Base-by-base conservation (phyloP, 805 yeast genomes). In the Tetrapisispora nanseiensis region DNA sequence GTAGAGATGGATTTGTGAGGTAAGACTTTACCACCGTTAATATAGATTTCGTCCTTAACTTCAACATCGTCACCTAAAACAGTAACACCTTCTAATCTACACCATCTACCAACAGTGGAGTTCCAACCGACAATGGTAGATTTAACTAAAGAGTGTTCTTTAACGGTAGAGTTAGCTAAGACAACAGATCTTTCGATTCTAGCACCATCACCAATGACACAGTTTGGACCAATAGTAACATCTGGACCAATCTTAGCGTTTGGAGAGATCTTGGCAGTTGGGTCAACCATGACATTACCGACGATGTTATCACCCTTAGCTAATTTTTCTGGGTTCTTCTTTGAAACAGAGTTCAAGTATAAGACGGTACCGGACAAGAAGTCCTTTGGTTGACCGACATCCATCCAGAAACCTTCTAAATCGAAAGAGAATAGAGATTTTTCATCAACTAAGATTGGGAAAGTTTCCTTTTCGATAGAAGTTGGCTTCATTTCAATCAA, bases 391-490 rank as follows among this genome's bases (percentile, higher is more conserved):
- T 92, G 99, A 69, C 99, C 99, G 56, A 92, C 97, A 69, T 92
- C 99, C 98, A 92, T 92, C 99, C 99, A 92, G 85, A 80, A 92
- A 54, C 98, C 97, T 75, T 92, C 97, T 63, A 92, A 79, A 69
- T 92, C 99, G 62, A 85, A 92, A 42, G 97, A 89, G 76, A 81
- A 92, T 60, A 92, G 76, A 47, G 82, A 76, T 63, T 82, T 87
- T 64, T 82, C 72, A 70, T 85, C 94, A 53, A 94, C 97, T 59
- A 92, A 78, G 59, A 74, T 71, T 60, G 99, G 99, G 96, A 92
- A 92, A 56, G 97, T 89, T 77, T 92, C 99, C 82, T 89, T 89
- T 77, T 92, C 99, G 59, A 92, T 92, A 41, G 97, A 90, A 56
- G 99, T 92, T 68, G 99, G 99, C 69, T 89, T 87, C 78, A 90